Evolutionary conservation across 164 flowering plant species (phyloP), one percentile per base, ranked within the genome.

Genomic region (Amborella trichopoda): DNA sequence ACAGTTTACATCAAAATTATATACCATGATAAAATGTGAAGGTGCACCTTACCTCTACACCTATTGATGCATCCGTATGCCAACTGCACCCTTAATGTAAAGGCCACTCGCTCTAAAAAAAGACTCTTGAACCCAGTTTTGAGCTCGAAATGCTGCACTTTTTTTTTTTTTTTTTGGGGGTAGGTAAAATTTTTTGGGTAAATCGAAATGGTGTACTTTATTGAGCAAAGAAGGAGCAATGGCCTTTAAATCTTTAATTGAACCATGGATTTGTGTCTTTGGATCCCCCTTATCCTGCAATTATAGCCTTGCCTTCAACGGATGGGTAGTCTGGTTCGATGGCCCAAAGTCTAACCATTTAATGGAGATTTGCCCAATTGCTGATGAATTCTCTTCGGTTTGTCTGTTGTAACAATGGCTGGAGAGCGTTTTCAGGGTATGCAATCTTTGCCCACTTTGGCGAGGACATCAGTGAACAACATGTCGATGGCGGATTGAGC

Each of bases 321-420:
- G 96, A 52, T 91, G 81, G 4, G 55, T 6, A 13, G 22, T 41
- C 44, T 52, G 81, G 13, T 63, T 45, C 24, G 96, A 83, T 16
- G 96, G 96, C 8, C 99, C 99, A 22, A 75, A 91, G 6, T 91
- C 99, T 25, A 59, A 47, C 58, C 95, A 87, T 22, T 20, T 23
- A 6, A 82, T 53, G 40, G 59, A 52, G 3, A 87, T 28, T 45
- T 87, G 82, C 0, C 96, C 98, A 1, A 78, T 52, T 12, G 9
- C 41, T 11, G 11, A 6, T 19, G 9, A 18, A n/a, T n/a, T 16
- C 8, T 22, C 41, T 19, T 19, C 16, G 41, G 16, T 9, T 19
- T 9, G 12, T 17, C n/a, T n/a, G n/a, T n/a, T 33, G 2, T 8
- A 38, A 18, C 14, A 38, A 6, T 22, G 11, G 6, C 41, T 22